Conservation (phyloP, 768 basidiomycete genomes). For the Lactarius quietus region DNA sequence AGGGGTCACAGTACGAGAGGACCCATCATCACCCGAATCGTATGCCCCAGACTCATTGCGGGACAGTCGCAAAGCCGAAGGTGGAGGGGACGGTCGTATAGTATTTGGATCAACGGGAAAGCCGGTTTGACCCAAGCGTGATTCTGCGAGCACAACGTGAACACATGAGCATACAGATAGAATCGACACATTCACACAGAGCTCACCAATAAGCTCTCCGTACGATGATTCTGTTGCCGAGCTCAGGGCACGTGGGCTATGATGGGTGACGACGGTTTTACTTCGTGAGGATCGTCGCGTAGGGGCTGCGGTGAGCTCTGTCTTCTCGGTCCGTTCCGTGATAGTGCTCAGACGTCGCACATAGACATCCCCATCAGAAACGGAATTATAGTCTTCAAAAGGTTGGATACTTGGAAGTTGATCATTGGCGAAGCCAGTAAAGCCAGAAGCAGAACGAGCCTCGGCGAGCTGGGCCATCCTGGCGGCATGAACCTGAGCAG, state of each 20-base stretch:
- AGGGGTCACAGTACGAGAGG: slow-evolving; percentile 38
- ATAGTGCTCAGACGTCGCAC: slow-evolving; percentile 26
- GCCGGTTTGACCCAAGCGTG: slow-evolving; percentile 20
- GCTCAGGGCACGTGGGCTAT: slow-evolving; percentile 8
- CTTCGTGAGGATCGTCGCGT: slow-evolving; percentile 21
- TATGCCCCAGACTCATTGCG: slow-evolving; percentile 7
- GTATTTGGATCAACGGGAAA: slow-evolving; percentile 47
- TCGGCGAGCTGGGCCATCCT: slow-evolving; percentile 20
- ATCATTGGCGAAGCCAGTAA: slow-evolving; percentile 42
- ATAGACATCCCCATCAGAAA: slow-evolving; percentile 13
- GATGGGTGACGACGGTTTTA: slow-evolving; percentile 1
- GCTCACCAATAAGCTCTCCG: slow-evolving; percentile 57
- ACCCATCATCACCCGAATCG: slow-evolving; percentile 32
- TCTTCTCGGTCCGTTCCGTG: slow-evolving; percentile 25
- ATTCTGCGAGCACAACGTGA: slow-evolving; percentile 17
- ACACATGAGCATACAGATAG: neutral
- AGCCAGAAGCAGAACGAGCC: slow-evolving; percentile 27
- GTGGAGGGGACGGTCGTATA: slow-evolving; percentile 63
- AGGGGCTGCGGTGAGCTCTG: slow-evolving; percentile 13
- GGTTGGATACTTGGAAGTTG: slow-evolving; percentile 58
- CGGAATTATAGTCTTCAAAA: slow-evolving; percentile 31
- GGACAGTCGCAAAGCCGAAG: slow-evolving; percentile 51
- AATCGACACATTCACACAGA: neutral
- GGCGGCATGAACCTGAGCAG: slow-evolving; percentile 21
- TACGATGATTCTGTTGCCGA: slow-evolving; percentile 52